Evolutionary conservation across 2,329 filamentous ascomycete species (phyloP), one percentile per base, ranked within the genome.

Genomic region (Botryosphaeria agaves): DNA sequence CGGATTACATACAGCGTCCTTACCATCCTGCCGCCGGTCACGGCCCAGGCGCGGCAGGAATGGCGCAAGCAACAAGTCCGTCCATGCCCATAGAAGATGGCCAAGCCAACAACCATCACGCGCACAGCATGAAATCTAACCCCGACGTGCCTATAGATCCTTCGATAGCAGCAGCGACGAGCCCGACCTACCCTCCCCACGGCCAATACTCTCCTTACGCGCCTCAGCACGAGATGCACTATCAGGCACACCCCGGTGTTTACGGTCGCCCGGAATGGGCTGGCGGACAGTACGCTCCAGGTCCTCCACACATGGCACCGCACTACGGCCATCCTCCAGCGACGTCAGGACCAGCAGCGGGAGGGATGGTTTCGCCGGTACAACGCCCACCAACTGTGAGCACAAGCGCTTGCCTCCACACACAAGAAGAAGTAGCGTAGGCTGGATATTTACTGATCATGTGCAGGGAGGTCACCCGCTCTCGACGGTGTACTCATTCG

Each of bases 11-110:
- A 54, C 75, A 81, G 61, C 79, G 83, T 51, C 64, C 54, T 36
- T 56, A 53, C 46, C 77, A 83, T 59, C 74, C 75, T 58, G 64
- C 81, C 57, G 71, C 70, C 62, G 75, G 69, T 56, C 71, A 73
- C 55, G 69, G 74, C 57, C 74, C 69, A 61, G 73, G 73, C 61
- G 71, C 76, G 61, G 78, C 73, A 74, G 78, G 76, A 76, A 94
- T 94, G 85, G 83, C 85, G 73, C 84, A 93, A 82, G 73, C 83
- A 77, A 82, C 82, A 78, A 93, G 85, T 93, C 81, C 82, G 84
- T 93, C 82, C 62, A 71, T 82, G 69, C 69, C 78, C 74, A 66
- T 81, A 65, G 70, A 75, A 70, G 79, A 84, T 82, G 79, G 66
- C 56, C 64, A 65, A 50, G 66, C 69, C 63, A 76, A 61, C 64